Base-by-base conservation (phyloP, 139 green algal species). In the Klebsormidium nitens region DNA sequence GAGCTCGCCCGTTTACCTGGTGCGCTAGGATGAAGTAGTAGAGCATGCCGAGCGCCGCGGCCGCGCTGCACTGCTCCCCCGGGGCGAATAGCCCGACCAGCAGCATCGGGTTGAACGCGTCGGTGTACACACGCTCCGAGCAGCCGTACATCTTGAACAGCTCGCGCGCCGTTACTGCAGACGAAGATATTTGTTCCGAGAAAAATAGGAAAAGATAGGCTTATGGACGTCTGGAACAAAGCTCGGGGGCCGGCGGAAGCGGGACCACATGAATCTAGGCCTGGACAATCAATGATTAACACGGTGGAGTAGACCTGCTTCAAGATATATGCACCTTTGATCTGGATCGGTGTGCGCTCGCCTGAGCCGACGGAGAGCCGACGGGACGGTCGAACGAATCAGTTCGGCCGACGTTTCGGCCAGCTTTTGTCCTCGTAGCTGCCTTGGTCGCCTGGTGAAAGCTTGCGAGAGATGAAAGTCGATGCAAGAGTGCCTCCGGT, bases 11-110 rank as follows among this genome's bases (percentile, higher is more conserved):
- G 26, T n/a, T 36, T 14, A 74, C 66, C 66, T 76, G 69, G 40
- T 76, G 69, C 5, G 69, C 69, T 4, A 76, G 48, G 26, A 76
- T 76, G 58, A 76, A 76, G 59, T 63, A 76, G 69, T 76, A 71
- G 36, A 76, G 69, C 69, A 76, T 71, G 40, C 69, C 69, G 0
- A 76, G 39, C 5, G 59, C 49, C 17, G 69, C 69, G 1, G 69
- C 69, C 2, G 57, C 69, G 31, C 57, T 69, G 69, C 69, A 76
- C 40, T 68, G 57, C 40, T 76, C 69, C 35, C 69, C 69, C 5
- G 69, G 69, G 36, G 69, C 69, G 39, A 76, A 76, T 36, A 76
- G 69, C 14, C 69, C 69, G 46, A 76, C 69, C 39, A 76, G 48
- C 37, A 76, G 69, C 69, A 76, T 76, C 23, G 69, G 69, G 37